A percentile compares a stretch with the other conserved stretches of the same genome.
These are phyloP conservation scores for Athelia sp. DNA, from an alignment of 1,284 basidiomycete genomes.

Conservation along the genomic window DNA sequence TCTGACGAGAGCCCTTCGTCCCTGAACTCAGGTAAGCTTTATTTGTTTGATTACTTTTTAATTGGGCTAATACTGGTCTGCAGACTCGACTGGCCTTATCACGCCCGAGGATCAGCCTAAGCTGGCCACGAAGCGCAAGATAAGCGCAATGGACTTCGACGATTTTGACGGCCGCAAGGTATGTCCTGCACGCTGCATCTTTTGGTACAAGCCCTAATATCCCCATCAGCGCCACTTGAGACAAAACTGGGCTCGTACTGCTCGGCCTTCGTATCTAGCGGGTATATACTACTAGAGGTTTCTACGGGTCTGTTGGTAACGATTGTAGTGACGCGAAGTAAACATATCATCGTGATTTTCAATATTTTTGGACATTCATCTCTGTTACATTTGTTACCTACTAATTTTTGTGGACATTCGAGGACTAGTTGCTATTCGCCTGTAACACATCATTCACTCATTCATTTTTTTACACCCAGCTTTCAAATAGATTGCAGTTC, in stretches of 20 bases:
- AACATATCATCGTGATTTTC: too few relatives aligned
- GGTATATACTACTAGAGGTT: too few relatives aligned
- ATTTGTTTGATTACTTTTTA: not conserved
- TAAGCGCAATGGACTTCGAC: not conserved
- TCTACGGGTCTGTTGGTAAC: too few relatives aligned
- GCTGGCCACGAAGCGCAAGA: constrained; percentile 1
- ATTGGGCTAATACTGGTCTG: not conserved
- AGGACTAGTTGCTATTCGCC: too few relatives aligned
- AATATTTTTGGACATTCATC: too few relatives aligned
- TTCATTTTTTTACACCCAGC: too few relatives aligned
- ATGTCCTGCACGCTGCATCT: not conserved
- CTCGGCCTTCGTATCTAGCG: too few relatives aligned
- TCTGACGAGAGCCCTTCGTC: not conserved
- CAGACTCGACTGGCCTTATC: not conserved
- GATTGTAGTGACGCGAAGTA: too few relatives aligned
- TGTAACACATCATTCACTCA: too few relatives aligned
- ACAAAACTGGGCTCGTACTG: not conserved
- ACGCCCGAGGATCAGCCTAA: not conserved
- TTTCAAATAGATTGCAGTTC: too few relatives aligned
- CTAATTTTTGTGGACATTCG: too few relatives aligned
- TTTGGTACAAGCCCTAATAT: not conserved
- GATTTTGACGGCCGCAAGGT: not conserved
- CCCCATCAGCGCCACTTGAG: not conserved
- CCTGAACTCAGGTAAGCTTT: not conserved
- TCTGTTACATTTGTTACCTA: too few relatives aligned